Conservation (phyloP, 192 early-diverging fungal species). For the Coemansia sp. region DNA sequence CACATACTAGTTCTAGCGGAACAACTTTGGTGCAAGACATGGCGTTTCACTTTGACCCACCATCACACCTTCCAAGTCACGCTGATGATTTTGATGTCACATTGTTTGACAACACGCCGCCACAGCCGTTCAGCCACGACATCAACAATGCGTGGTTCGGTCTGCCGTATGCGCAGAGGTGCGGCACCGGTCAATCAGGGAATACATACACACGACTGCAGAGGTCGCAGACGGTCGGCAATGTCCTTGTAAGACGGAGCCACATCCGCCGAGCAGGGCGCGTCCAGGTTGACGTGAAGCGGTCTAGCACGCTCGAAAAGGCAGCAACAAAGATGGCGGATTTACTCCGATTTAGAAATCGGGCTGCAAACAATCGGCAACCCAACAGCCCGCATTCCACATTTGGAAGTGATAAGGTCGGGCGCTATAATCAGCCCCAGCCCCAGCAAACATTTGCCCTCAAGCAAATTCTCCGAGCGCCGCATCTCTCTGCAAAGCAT, state of each 20-base stretch:
- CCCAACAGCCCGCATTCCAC: not conserved
- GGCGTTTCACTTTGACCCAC: not conserved
- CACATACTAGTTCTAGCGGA: not conserved
- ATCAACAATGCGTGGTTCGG: constrained; percentile 30
- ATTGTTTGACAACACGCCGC: constrained; percentile 26
- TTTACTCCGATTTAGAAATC: constrained; percentile 14
- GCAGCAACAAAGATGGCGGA: constrained; percentile 23
- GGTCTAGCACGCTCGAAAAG: constrained; percentile 16
- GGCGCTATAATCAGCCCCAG: constrained; percentile 12
- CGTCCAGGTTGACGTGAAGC: constrained; percentile 17
- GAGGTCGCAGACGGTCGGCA: not conserved
- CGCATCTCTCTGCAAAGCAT: not conserved
- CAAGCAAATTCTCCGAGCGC: not conserved
- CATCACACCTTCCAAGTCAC: not conserved
- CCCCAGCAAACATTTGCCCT: not conserved
- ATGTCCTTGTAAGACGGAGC: not conserved
- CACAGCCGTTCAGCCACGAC: constrained; percentile 5
- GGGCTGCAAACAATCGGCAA: constrained; percentile 10
- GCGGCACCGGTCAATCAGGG: not conserved
- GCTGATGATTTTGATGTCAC: not conserved
- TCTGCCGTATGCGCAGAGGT: constrained; percentile 35
- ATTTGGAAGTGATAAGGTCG: constrained; percentile 10
- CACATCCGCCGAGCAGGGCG: constrained; percentile 37
- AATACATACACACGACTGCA: not conserved
- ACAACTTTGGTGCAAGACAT: not conserved